Conservation (phyloP, 805 yeast genomes). For the Sporopachydermia quercuum region DNA sequence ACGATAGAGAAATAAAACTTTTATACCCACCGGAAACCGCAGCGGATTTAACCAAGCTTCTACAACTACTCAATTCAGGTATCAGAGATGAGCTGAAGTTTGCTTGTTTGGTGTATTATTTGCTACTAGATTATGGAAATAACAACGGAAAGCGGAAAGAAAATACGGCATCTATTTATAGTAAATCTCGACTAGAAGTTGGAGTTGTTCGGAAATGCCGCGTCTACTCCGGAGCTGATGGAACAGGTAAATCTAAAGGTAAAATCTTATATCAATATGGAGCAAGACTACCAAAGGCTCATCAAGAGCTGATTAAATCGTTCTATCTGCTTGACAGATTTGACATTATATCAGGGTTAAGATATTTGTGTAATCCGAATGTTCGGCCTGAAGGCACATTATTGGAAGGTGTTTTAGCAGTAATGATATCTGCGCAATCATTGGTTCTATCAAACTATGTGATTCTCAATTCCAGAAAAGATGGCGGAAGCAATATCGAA, state of each 20-base stretch:
- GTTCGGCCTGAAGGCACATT: background rate
- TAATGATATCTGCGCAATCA: background rate
- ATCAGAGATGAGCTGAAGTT: background rate
- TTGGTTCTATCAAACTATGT: no score
- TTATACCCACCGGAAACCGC: background rate
- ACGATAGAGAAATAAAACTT: background rate
- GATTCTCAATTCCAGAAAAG: background rate
- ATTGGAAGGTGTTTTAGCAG: background rate
- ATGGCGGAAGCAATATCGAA: background rate
- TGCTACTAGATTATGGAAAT: background rate
- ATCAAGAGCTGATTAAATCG: background rate
- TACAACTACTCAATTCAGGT: background rate
- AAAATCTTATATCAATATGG: background rate
- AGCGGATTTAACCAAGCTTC: background rate
- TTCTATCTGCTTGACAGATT: conserved; percentile 1
- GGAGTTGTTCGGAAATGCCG: background rate
- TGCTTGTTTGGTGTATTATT: background rate
- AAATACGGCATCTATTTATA: background rate
- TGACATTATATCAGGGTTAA: background rate
- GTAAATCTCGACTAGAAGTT: background rate
- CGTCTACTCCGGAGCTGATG: no score
- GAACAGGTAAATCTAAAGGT: background rate
- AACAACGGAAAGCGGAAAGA: background rate
- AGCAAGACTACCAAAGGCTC: background rate
- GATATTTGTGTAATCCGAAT: conserved; percentile 1